Conservation (phyloP, 2,329 filamentous ascomycete species). For the Ceratocystis cubensis region DNA sequence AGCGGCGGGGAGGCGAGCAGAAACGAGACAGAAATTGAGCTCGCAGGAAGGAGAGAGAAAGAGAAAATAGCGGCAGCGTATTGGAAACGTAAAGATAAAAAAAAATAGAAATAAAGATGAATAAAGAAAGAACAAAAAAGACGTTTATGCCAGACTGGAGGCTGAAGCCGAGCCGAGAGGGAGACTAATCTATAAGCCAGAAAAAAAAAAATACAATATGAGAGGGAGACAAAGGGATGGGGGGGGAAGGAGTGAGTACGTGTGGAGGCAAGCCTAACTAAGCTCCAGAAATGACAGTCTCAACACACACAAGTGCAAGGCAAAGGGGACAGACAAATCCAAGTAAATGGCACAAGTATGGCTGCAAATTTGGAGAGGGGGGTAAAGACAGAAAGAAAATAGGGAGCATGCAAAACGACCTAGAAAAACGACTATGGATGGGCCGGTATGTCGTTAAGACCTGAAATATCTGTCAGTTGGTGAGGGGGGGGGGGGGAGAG, state of each 20-base stretch:
- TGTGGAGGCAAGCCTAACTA: neutral
- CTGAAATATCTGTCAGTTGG: neutral
- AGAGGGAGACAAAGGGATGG: too few species aligned
- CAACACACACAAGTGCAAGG: neutral
- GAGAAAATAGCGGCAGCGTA: neutral
- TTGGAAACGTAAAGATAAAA: neutral
- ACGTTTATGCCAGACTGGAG: neutral
- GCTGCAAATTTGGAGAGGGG: neutral
- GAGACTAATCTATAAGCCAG: neutral
- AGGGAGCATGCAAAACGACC: neutral
- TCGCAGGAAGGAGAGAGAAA: neutral
- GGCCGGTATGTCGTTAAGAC: neutral
- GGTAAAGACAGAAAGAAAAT: neutral
- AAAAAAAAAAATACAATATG: neutral
- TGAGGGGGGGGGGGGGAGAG: neutral
- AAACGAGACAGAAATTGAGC: neutral
- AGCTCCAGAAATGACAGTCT: neutral
- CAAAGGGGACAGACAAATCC: neutral
- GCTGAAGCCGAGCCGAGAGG: neutral
- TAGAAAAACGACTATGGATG: neutral
- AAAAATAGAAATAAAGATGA: neutral
- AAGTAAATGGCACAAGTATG: neutral
- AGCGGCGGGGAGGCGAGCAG: neutral
- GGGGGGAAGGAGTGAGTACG: neutral
- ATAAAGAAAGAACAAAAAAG: neutral